phyloP scores from a whole-genome alignment of 768 basidiomycete genomes.

The Calocera cornea region DNA sequence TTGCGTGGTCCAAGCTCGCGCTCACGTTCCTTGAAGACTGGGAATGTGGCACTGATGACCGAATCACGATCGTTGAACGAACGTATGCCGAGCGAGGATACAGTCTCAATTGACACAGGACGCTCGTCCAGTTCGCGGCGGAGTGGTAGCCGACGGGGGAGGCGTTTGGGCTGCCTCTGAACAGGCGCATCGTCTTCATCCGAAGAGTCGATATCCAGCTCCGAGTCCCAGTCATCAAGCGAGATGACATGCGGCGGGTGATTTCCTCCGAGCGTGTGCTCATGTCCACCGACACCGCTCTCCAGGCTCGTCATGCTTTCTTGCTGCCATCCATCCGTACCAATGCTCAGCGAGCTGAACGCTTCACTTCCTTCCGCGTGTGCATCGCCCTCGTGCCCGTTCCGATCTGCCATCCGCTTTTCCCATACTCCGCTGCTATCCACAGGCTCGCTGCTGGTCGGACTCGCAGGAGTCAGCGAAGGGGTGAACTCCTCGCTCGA shows the following conservation, averaged over 20 bases:
- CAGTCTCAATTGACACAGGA: slow-evolving; percentile 49
- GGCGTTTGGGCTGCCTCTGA: slow-evolving; percentile 33
- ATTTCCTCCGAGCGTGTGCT: neutral
- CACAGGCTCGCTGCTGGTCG: neutral
- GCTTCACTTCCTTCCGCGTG: neutral
- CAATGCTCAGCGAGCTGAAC: neutral
- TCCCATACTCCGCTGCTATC: neutral
- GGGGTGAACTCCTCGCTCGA: neutral
- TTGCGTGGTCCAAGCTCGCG: slow-evolving; percentile 1
- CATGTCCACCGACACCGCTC: neutral
- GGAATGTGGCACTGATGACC: slow-evolving; percentile 7
- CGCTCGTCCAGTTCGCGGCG: slow-evolving; percentile 75
- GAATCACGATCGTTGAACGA: slow-evolving; percentile 11
- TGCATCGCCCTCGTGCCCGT: neutral
- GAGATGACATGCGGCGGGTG: slow-evolving; percentile 53
- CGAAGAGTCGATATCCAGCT: slow-evolving; percentile 48
- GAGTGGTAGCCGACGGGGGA: slow-evolving; percentile 47
- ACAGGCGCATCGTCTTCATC: slow-evolving; percentile 22
- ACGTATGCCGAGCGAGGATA: slow-evolving; percentile 63
- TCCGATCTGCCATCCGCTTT: neutral
- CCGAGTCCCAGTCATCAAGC: slow-evolving; percentile 63
- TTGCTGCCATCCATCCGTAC: neutral
- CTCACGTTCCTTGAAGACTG: neutral
- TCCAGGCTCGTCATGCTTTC: slow-evolving; percentile 1
- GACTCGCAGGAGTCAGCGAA: neutral